Conservation (phyloP, 306 rosid genomes). For the Quercus ilex region DNA sequence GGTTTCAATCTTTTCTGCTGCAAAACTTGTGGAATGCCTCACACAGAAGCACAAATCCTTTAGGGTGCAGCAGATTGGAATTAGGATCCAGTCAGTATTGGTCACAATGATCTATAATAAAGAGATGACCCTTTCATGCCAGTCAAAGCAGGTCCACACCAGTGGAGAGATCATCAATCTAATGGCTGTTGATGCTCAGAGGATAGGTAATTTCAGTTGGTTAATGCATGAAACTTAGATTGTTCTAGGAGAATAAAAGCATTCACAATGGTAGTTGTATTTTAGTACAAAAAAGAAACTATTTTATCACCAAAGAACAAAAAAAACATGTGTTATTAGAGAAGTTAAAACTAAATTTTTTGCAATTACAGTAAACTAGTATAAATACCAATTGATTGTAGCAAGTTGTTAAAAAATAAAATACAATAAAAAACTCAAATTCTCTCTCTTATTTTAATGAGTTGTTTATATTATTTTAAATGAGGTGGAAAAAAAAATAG, state of each 20-base stretch:
- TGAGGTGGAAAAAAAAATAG: no score
- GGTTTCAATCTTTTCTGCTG: constrained; percentile 36
- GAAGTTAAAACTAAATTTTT: no score
- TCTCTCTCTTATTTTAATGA: no score
- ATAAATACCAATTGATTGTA: no score
- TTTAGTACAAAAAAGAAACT: no score
- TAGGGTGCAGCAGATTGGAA: constrained; percentile 29
- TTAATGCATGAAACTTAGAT: constrained; percentile 25
- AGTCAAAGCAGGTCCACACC: constrained; percentile 39
- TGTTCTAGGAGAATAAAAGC: background rate
- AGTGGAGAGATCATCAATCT: constrained; percentile 52
- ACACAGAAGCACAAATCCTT: constrained; percentile 41
- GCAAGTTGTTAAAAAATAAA: no score
- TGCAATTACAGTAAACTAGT: no score
- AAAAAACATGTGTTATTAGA: no score
- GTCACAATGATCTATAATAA: constrained; percentile 41
- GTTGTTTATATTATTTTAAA: no score
- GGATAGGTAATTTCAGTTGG: constrained; percentile 37
- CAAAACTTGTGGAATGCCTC: constrained; percentile 49
- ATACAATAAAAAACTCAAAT: no score
- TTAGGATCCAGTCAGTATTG: constrained; percentile 32
- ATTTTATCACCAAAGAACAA: no score
- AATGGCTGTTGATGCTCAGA: constrained; percentile 49
- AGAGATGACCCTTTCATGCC: constrained; percentile 46
- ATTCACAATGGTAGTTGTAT: no score